Evolutionary conservation across 345 rosid species (phyloP), one percentile per base, ranked within the genome.

Genomic region (Geranium rotundifolium): DNA sequence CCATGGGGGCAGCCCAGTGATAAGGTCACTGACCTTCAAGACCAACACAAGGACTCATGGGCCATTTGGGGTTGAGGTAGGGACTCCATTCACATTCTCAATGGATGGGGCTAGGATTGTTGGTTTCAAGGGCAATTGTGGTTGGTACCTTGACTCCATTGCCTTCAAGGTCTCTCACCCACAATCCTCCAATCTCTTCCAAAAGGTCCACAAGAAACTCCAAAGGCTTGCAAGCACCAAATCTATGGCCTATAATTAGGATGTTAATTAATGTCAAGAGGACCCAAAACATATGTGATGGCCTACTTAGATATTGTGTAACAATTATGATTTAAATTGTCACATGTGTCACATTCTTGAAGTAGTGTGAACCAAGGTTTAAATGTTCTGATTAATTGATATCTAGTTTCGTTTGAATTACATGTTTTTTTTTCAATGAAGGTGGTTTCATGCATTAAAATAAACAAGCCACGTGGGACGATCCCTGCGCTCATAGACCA

Each of bases 81-180:
- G 98, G 46, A 84, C 86, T 3, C 91, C 95, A 12, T 91, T 88
- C 59, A 71, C 75, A 50, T 80, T 86, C 69, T 66, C 81, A 0
- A 67, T 77, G 54, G 83, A 83, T 9, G 85, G 89, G 66, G 81
- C 79, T 6, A 72, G 71, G 9, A 72, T 91, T 27, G 85, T 84
- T 4, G 95, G 90, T 14, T 75, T 91, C 37, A 79, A 73, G 58
- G 91, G 87, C 23, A 80, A 91, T 61, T 67, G 85, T 27, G 92
- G 87, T 54, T 86, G 95, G 96, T 84, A 80, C 72, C 71, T 89
- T 20, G 92, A 91, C 66, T 72, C 89, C 13, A 71, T 91, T 39
- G 89, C 89, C 6, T 83, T 91, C 64, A 77, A 69, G 18, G 57
- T 90, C 20, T 78, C 80, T 31, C 81, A 60, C 30, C 70, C 69